phyloP scores from a whole-genome alignment of 345 rosid genomes.

The Camelina sativa region DNA sequence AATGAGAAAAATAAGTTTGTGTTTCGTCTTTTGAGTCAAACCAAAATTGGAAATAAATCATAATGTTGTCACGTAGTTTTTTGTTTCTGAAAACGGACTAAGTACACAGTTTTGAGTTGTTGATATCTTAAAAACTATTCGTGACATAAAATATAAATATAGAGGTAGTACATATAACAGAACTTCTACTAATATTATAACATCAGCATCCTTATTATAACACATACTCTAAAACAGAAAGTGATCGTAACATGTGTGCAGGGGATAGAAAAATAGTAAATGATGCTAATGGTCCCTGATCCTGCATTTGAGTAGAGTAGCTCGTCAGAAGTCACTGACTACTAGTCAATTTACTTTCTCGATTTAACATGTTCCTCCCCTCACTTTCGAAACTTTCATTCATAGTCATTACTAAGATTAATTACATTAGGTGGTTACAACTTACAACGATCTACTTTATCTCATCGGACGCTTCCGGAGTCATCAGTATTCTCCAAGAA shows the following conservation, averaged over 20 bases:
- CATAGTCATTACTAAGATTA: not conserved
- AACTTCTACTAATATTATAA: not conserved
- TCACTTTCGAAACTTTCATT: not conserved
- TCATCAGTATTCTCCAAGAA: not conserved
- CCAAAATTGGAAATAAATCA: not conserved
- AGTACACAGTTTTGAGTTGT: slow-evolving; percentile 14
- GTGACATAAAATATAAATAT: not conserved
- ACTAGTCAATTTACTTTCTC: slow-evolving; percentile 29
- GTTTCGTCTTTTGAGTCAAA: not conserved
- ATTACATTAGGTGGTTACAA: not conserved
- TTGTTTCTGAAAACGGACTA: not conserved
- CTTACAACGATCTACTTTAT: not conserved
- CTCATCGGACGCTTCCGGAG: not conserved
- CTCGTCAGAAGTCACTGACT: slow-evolving; percentile 30
- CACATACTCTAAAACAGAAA: slow-evolving; percentile 2
- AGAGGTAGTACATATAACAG: not conserved
- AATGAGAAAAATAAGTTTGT: not conserved
- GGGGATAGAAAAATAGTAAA: slow-evolving; percentile 7
- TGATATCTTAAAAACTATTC: not conserved
- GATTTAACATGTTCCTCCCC: slow-evolving; percentile 1
- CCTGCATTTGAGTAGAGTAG: slow-evolving; percentile 26
- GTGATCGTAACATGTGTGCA: slow-evolving; percentile 26
- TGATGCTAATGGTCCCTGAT: slow-evolving; percentile 32
- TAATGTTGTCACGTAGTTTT: not conserved
- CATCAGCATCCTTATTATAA: not conserved